Conservation (phyloP, 352 stramenopile genomes). For the Globisporangium heterothallicum region DNA sequence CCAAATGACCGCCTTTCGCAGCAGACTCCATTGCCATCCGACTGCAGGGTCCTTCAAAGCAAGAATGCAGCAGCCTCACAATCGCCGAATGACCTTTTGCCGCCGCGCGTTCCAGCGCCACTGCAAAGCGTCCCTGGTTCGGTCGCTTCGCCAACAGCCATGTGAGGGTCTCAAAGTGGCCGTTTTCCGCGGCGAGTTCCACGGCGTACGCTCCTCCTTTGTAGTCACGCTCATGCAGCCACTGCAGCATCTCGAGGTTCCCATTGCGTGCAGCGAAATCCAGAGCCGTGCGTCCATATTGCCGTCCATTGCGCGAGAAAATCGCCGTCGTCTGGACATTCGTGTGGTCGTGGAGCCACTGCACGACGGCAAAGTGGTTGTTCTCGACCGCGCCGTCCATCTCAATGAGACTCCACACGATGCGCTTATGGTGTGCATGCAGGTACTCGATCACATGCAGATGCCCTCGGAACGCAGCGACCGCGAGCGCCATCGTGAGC, state of each 20-base stretch:
- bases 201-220: not conserved
- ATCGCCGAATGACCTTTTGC: not conserved
- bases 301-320: slow-evolving; percentile 4
- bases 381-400: slow-evolving; percentile 8
- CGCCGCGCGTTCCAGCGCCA: not conserved
- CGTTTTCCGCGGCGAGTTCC: not conserved
- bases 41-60: not conserved
- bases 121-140: not conserved
- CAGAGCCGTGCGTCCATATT: slow-evolving; percentile 4
- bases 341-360: slow-evolving; percentile 14
- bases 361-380: slow-evolving; percentile 4
- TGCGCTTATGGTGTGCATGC: slow-evolving; percentile 1
- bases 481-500: slow-evolving; percentile 4
- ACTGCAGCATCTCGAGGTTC: slow-evolving; percentile 1
- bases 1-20: not conserved
- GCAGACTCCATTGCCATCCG: not conserved
- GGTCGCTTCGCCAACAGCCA: not conserved
- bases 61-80: not conserved
- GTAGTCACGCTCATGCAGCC: not conserved
- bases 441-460: slow-evolving; percentile 8
- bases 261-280: slow-evolving; percentile 3
- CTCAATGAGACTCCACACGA: slow-evolving; percentile 9
- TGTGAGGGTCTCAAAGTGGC: not conserved
- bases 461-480: slow-evolving; percentile 8
- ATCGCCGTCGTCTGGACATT: slow-evolving; percentile 6